phyloP scores from a whole-genome alignment of 1,284 basidiomycete species.

The Pascua guehoae region DNA sequence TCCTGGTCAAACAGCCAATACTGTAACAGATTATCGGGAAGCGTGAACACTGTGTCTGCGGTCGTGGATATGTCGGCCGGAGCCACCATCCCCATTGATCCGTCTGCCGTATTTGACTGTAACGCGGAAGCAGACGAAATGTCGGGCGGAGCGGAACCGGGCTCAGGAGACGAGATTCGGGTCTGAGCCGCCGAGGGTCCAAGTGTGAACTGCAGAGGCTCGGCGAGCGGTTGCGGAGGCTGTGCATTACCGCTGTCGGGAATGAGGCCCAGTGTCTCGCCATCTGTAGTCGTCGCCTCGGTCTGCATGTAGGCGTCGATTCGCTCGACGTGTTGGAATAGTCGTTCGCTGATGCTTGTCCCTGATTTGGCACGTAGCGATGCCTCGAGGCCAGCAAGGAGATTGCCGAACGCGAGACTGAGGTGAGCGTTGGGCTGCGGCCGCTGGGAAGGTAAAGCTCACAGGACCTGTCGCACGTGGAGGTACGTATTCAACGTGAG shows the following conservation, averaged over 20 bases:
- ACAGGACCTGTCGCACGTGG: slow-evolving; percentile 23
- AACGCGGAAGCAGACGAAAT: no score
- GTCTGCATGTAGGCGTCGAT: slow-evolving; percentile 21
- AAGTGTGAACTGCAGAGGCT: no score
- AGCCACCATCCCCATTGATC: no score
- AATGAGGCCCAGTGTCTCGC: no score
- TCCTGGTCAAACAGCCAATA: slow-evolving; percentile 4
- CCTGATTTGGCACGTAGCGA: slow-evolving; percentile 6
- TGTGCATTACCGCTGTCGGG: no score
- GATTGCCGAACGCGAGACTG: slow-evolving; percentile 14
- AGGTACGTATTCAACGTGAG: slow-evolving; percentile 19
- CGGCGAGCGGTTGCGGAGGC: no score
- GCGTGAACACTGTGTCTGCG: slow-evolving; percentile 1
- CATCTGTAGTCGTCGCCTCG: not conserved
- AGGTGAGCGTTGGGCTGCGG: not conserved
- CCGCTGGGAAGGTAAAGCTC: not conserved
- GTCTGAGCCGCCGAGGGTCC: no score
- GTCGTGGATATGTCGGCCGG: not conserved
- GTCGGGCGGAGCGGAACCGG: no score
- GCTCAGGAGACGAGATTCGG: no score
- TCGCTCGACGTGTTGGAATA: slow-evolving; percentile 15
- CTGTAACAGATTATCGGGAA: slow-evolving; percentile 2
- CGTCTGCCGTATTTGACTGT: no score
- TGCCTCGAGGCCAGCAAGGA: slow-evolving; percentile 13
- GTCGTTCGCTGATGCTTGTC: slow-evolving; percentile 9